Evolutionary conservation across 352 stramenopile species (phyloP), one percentile per base, ranked within the genome.

Genomic region (Phytophthora citricola): DNA sequence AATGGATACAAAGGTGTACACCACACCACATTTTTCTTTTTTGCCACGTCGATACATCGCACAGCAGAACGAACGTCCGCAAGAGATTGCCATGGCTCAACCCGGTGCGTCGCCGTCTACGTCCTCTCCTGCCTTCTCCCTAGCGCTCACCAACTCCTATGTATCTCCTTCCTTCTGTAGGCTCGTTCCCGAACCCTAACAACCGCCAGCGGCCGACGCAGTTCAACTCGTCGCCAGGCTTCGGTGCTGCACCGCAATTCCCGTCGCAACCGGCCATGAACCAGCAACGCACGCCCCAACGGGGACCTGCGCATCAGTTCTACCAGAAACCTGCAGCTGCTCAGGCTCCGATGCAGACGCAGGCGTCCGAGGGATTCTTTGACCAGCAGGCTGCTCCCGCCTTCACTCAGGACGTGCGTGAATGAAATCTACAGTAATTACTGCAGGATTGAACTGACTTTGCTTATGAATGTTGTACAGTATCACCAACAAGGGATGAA

Each of bases 161-260:
- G n/a, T 39, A 29, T 69, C 9, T 58, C 0, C 9, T 41, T 27
- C 20, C 20, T 34, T n/a, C 11, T 63, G 5, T 66, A 91, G 83
- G 84, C 4, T 79, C 80, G 4, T 91, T 91, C 62, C 76, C 75
- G 47, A 85, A 89, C 24, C 69, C 76, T 2, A 89, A 81, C 51
- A 79, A 83, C 50, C 79, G 71, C 11, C 78, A 83, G 71, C 73
- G 75, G 1, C 73, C 80, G 43, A 49, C 45, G 17, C 47, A 77
- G 60, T 62, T 76, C 58, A 61, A 69, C 34, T n/a, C 44, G 20
- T 40, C 66, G 29, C 43, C 51, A 15, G 66, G 54, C 17, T 73
- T 71, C 49, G 32, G 29, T n/a, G 51, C 52, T 31, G 58, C 76
- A 20, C 73, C 72, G 27, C 62, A 81, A 54, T 81, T 75, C 48